Conservation (phyloP, 345 rosid species). For the Dimocarpus longan region DNA sequence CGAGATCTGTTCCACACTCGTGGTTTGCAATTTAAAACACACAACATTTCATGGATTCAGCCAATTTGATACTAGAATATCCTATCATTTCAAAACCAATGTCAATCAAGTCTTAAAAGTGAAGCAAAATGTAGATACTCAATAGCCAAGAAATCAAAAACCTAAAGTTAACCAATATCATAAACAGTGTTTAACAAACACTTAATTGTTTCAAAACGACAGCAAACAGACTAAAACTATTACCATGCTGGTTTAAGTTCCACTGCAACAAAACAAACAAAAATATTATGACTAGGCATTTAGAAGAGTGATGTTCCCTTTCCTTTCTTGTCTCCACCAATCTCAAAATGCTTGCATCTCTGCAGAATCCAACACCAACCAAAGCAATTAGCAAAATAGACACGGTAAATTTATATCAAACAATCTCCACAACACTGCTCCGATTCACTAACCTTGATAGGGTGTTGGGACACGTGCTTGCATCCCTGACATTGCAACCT, state of each 20-base stretch:
- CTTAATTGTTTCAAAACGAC: not conserved
- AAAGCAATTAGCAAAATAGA: not conserved
- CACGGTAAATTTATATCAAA: not conserved
- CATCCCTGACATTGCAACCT: conserved; percentile 85
- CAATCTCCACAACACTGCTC: not conserved
- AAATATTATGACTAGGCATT: conserved; percentile 13
- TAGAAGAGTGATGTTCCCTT: conserved; percentile 71
- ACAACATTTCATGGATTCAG: too few species aligned
- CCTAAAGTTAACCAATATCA: not conserved
- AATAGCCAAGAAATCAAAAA: too few species aligned
- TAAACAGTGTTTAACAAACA: not conserved
- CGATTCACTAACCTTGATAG: conserved; percentile 53
- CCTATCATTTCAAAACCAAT: too few species aligned
- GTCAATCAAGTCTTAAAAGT: too few species aligned
- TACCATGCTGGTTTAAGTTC: not conserved
- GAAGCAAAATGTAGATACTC: too few species aligned
- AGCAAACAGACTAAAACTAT: not conserved
- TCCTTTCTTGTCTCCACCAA: conserved; percentile 77
- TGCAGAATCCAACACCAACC: conserved; percentile 18
- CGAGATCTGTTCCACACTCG: too few species aligned
- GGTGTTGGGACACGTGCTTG: conserved; percentile 78
- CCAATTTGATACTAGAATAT: too few species aligned
- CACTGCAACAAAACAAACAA: conserved; percentile 21
- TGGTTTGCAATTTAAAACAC: too few species aligned
- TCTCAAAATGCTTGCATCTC: conserved; percentile 81